Conservation (phyloP, 2,329 filamentous ascomycete species). For the Penicillium sp. region DNA sequence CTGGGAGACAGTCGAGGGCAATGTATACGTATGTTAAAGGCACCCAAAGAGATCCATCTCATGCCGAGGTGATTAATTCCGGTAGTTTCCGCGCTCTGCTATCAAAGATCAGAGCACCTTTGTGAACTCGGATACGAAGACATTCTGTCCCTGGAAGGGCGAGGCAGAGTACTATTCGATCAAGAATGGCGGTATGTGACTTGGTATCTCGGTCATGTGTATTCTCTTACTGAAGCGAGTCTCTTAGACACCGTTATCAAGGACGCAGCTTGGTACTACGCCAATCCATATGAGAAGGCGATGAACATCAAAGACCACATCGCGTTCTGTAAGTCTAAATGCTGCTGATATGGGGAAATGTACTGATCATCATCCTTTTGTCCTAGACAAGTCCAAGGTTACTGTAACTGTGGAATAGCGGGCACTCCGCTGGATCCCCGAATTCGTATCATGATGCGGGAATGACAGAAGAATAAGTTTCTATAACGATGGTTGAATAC, state of each 20-base stretch:
- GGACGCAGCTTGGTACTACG: constrained; percentile 63
- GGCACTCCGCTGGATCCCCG: not conserved
- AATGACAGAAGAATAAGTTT: not conserved
- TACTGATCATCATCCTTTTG: not conserved
- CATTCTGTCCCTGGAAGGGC: constrained; percentile 60
- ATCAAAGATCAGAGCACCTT: constrained; percentile 50
- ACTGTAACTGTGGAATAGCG: constrained; percentile 4
- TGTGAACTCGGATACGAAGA: constrained; percentile 48
- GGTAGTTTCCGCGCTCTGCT: constrained; percentile 48
- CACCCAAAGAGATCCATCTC: too few relatives aligned
- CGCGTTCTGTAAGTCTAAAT: constrained; percentile 56
- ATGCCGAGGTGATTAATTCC: not conserved
- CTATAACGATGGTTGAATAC: not conserved
- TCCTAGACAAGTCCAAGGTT: constrained; percentile 6
- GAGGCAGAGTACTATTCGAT: constrained; percentile 60
- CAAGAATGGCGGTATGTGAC: constrained; percentile 46
- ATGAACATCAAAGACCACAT: constrained; percentile 57
- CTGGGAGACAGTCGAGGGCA: constrained; percentile 60
- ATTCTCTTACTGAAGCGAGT: not conserved
- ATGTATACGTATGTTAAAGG: constrained; percentile 51
- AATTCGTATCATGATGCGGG: not conserved
- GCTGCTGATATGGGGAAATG: too few relatives aligned
- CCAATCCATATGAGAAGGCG: constrained; percentile 52
- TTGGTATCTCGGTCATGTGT: too few relatives aligned
- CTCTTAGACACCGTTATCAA: constrained; percentile 47